Evolutionary conservation across 805 yeast genomes (phyloP).

Genomic region (Kazachstania viticola): DNA sequence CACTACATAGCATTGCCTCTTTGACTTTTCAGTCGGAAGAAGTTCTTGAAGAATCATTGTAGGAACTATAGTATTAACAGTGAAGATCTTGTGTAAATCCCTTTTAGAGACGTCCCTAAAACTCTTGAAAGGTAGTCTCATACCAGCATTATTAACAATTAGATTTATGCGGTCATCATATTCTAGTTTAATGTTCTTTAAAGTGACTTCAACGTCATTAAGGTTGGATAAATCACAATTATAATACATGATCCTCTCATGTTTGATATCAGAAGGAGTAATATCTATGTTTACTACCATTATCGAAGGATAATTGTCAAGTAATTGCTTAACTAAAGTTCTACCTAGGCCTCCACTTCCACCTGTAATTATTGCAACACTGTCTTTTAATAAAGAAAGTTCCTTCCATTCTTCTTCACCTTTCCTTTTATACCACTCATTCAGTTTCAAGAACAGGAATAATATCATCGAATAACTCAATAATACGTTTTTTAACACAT

Average conservation of each 20-base stretch:
- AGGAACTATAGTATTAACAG: slow-evolving; percentile 62
- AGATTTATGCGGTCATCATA: slow-evolving; percentile 47
- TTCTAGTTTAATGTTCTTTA: slow-evolving; percentile 32
- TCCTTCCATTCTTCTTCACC: slow-evolving; percentile 6
- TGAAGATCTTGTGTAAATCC: slow-evolving; percentile 47
- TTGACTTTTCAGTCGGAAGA: not conserved
- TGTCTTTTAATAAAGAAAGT: slow-evolving; percentile 25
- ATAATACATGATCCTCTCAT: slow-evolving; percentile 36
- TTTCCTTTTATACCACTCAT: slow-evolving; percentile 4
- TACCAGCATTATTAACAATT: slow-evolving; percentile 79
- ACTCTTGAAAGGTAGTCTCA: slow-evolving; percentile 42
- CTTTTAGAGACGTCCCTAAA: not conserved
- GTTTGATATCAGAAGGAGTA: slow-evolving; percentile 19
- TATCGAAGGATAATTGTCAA: slow-evolving; percentile 28
- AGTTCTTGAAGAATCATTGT: slow-evolving; percentile 38
- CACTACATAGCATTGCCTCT: slow-evolving; percentile 61
- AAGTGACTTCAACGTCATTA: slow-evolving; percentile 32
- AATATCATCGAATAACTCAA: too few relatives aligned
- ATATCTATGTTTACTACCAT: slow-evolving; percentile 61
- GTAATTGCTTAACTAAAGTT: slow-evolving; percentile 41
- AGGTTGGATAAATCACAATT: slow-evolving; percentile 54
- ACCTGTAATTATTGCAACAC: slow-evolving; percentile 71
- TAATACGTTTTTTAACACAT: too few relatives aligned
- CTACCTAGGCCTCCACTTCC: slow-evolving; percentile 73
- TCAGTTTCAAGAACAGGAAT: slow-evolving; percentile 3